Percentiles rank a stretch among this genome's conserved stretches.
These are phyloP conservation scores for Apiospora malaysiana DNA, from an alignment of 2,329 filamentous ascomycete species.

Conservation along the genomic window DNA sequence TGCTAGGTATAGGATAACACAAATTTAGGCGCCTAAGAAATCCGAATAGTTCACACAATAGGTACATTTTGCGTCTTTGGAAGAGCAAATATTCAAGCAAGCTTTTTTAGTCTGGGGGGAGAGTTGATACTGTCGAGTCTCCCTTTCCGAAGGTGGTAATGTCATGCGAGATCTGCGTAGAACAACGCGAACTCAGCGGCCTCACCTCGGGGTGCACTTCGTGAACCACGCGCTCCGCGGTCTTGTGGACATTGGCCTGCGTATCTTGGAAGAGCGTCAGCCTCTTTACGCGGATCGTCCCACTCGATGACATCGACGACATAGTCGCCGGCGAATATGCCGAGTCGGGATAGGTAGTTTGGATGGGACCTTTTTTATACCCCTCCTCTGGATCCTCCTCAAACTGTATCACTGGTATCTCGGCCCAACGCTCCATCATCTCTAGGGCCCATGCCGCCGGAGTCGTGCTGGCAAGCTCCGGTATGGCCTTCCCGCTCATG, in stretches of 20 bases:
- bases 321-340: background rate
- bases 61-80: background rate
- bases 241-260: background rate
- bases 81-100: background rate
- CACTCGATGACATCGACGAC: conserved; percentile 5
- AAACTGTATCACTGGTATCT: background rate
- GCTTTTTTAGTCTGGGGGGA: background rate
- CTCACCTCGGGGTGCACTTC: conserved; percentile 1
- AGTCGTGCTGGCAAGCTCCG: background rate
- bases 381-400: background rate
- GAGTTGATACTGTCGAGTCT: background rate
- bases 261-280: background rate
- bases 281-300: background rate
- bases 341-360: background rate
- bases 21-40: background rate
- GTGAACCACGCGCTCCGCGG: background rate
- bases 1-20: background rate
- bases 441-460: background rate
- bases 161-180: background rate
- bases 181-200: background rate
- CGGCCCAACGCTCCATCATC: conserved; percentile 13
- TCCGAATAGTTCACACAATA: background rate
- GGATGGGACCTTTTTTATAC: background rate
- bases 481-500: conserved; percentile 9
- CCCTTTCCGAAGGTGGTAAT: background rate